Conservation (phyloP, 202 grass and related monocot species). For the Tripidium arundinaceum region DNA sequence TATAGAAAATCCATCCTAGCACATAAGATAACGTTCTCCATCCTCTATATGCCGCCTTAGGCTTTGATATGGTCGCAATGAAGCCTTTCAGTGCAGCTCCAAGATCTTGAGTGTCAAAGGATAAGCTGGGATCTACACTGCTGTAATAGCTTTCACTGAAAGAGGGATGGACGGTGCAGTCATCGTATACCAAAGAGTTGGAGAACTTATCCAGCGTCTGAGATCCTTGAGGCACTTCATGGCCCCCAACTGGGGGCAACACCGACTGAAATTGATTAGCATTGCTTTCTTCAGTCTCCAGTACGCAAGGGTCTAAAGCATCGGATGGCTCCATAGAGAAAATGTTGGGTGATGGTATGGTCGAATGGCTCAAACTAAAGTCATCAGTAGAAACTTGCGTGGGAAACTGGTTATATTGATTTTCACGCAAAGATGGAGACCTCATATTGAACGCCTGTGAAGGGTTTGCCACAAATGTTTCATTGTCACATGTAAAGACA, state of each 20-base stretch:
- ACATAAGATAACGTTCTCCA: conserved; percentile 81
- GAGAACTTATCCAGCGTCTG: conserved; percentile 41
- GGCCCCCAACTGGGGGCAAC: conserved; percentile 15
- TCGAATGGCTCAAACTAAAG: conserved; percentile 52
- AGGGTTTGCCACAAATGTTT: conserved; percentile 35
- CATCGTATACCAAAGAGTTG: conserved; percentile 52
- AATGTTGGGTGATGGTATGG: conserved; percentile 52
- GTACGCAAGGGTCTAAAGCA: conserved; percentile 29
- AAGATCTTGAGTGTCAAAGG: conserved; percentile 63
- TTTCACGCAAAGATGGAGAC: conserved; percentile 38
- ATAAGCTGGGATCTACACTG: conserved; percentile 39
- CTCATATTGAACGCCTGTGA: conserved; percentile 27
- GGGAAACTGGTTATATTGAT: conserved; percentile 46
- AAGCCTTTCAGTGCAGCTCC: conserved; percentile 54
- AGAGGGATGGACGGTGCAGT: conserved; percentile 36
- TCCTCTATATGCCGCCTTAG: conserved; percentile 58
- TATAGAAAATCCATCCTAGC: conserved; percentile 68
- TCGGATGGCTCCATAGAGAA: conserved; percentile 40
- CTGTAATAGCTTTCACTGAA: conserved; percentile 41
- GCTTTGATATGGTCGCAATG: conserved; percentile 46
- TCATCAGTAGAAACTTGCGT: conserved; percentile 30
- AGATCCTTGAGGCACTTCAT: conserved; percentile 17
- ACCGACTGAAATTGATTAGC: conserved; percentile 38
- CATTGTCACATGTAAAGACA: conserved; percentile 47
- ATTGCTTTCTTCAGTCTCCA: conserved; percentile 31